Conservation (phyloP, 2,329 filamentous ascomycete genomes). For the Ophiostoma angusticollis region DNA sequence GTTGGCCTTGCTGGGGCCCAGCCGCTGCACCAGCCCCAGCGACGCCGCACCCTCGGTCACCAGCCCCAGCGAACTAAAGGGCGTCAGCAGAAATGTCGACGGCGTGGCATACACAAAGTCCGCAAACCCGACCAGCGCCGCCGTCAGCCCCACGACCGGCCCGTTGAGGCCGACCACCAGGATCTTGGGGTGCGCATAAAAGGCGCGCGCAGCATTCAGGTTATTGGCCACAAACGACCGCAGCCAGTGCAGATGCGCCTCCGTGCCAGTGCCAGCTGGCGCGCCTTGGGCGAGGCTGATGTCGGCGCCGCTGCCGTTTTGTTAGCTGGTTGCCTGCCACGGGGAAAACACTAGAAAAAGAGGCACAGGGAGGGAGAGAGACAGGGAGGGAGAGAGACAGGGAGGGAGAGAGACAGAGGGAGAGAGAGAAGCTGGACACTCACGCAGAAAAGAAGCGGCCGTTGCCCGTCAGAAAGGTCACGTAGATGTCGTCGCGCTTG, state of each 20-base stretch:
- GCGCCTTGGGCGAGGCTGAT: conserved; percentile 43
- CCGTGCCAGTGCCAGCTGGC: conserved; percentile 20
- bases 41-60: conserved; percentile 81
- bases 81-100: conserved; percentile 73
- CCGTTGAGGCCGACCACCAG: conserved; percentile 86
- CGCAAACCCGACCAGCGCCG: conserved; percentile 67
- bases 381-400: background rate
- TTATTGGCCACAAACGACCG: conserved; percentile 70
- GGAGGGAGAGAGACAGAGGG: background rate
- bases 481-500: conserved; percentile 61
- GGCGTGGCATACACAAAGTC: conserved; percentile 89
- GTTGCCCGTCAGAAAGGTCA: conserved; percentile 74
- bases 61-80: conserved; percentile 79
- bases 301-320: conserved; percentile 56
- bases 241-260: conserved; percentile 44
- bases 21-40: conserved; percentile 61
- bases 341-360: background rate
- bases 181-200: conserved; percentile 90
- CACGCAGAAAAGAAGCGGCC: conserved; percentile 86
- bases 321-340: background rate
- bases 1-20: conserved; percentile 73
- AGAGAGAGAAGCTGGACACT: conserved; percentile 21
- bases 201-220: conserved; percentile 77
- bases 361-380: background rate
- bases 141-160: conserved; percentile 76